Conservation (phyloP, 306 rosid species). For the Glycine tomentella region DNA sequence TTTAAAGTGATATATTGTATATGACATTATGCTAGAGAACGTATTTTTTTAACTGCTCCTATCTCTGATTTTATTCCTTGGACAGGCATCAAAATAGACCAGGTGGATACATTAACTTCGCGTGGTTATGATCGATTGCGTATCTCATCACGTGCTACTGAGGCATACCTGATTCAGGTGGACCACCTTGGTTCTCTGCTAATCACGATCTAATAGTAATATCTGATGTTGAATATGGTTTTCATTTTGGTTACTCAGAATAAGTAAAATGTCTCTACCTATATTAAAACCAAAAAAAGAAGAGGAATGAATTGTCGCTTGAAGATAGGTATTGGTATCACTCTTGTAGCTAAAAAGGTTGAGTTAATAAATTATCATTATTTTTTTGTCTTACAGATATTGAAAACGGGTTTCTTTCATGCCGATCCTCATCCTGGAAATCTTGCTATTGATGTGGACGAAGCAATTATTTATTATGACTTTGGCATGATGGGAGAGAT, state of each 20-base stretch:
- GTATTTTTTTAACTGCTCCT: background rate
- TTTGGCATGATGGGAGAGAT: slow-evolving; percentile 97
- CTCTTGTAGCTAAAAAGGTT: background rate
- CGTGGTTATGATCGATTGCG: slow-evolving; percentile 67
- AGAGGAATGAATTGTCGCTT: background rate
- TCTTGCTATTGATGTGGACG: slow-evolving; percentile 80
- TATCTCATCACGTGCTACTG: slow-evolving; percentile 79
- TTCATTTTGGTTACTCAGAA: slow-evolving; percentile 1
- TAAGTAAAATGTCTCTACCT: background rate
- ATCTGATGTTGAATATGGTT: slow-evolving; percentile 30
- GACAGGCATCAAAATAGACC: slow-evolving; percentile 77
- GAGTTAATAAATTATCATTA: slow-evolving; percentile 17
- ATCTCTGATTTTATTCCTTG: slow-evolving; percentile 19
- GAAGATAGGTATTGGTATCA: background rate
- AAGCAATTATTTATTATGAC: slow-evolving; percentile 83
- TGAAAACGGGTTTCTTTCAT: slow-evolving; percentile 90
- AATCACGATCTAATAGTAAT: slow-evolving; percentile 9
- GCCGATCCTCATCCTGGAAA: slow-evolving; percentile 97
- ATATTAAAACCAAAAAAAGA: background rate
- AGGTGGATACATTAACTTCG: slow-evolving; percentile 59
- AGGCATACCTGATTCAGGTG: slow-evolving; percentile 90
- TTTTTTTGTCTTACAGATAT: slow-evolving; percentile 59
- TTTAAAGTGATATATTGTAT: slow-evolving; percentile 8
- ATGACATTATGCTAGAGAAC: slow-evolving; percentile 23
- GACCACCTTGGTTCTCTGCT: slow-evolving; percentile 12